Evolutionary conservation across 805 yeast genomes (phyloP).

Genomic region (Starmerella scarabaei): DNA sequence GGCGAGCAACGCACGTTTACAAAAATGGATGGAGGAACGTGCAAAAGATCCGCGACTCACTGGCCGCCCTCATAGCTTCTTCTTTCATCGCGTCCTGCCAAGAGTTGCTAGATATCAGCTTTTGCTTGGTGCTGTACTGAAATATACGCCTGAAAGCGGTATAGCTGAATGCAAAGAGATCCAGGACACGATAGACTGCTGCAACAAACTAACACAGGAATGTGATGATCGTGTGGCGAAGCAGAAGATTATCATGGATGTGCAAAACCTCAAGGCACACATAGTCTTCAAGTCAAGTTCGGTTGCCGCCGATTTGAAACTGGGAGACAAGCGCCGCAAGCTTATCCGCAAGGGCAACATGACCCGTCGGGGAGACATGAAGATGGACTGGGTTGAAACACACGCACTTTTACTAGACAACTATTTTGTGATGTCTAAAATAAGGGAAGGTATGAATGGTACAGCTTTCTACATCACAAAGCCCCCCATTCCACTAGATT

Average conservation of each 20-base stretch:
- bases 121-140: slow-evolving; percentile 46
- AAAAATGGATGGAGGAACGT: slow-evolving; percentile 43
- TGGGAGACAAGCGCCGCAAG: slow-evolving; percentile 42
- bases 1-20: slow-evolving; percentile 33
- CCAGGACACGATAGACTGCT: slow-evolving; percentile 40
- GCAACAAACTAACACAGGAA: slow-evolving; percentile 41
- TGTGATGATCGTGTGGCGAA: slow-evolving; percentile 51
- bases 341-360: slow-evolving; percentile 48
- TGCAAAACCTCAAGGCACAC: slow-evolving; percentile 41
- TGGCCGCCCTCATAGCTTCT: slow-evolving; percentile 32
- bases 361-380: slow-evolving; percentile 48
- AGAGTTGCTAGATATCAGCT: slow-evolving; percentile 47
- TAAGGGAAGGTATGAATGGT: slow-evolving; percentile 27
- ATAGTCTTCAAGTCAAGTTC: slow-evolving; percentile 40
- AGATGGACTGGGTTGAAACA: slow-evolving; percentile 41
- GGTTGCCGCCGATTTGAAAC: slow-evolving; percentile 37
- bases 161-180: slow-evolving; percentile 26
- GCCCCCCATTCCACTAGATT: slow-evolving; percentile 30
- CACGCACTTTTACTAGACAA: slow-evolving; percentile 57
- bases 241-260: slow-evolving; percentile 45
- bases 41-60: slow-evolving; percentile 37
- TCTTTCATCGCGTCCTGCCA: slow-evolving; percentile 44
- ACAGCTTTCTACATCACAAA: slow-evolving; percentile 27
- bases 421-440: slow-evolving; percentile 35
- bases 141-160: slow-evolving; percentile 35